Evolutionary conservation across 768 basidiomycete species (phyloP), one percentile per base, ranked within the genome.

Genomic region (Melanogaster broomeanus): DNA sequence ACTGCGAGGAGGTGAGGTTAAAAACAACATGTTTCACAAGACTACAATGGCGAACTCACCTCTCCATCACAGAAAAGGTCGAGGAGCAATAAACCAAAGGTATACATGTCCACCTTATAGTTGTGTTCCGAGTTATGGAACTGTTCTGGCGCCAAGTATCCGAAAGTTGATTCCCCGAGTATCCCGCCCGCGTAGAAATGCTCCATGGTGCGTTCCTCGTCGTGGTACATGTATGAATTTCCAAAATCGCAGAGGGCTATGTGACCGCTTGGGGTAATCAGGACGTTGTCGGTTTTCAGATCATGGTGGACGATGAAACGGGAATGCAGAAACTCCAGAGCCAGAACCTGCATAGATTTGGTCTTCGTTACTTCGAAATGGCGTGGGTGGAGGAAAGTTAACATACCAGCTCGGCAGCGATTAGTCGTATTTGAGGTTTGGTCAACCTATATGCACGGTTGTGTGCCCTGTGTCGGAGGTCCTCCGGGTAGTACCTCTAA

Each of bases 261-360:
- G 16, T 59, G 58, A 18, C 58, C 58, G 19, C 33, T 39, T 6
- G 56, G 48, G 45, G 73, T 72, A 30, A 76, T 64, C 25, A 82
- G 60, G 41, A 82, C 70, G 56, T 81, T 81, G 58, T 82, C 80
- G 30, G 77, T 63, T 65, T 82, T 82, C 56, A 82, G 54, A 58
- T 82, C 80, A 19, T 76, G 66, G 65, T 82, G 79, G 10, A 77
- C 67, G 41, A 81, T 61, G 10, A 68, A 63, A 21, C 49, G 18
- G 11, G 39, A 35, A 33, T 59, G 55, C 11, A 59, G 45, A 13
- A 52, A 54, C 46, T 61, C 39, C 4, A 58, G 24, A 10, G 39
- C 59, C 4, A 57, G 37, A 19, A 42, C 48, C 52, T 57, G 30
- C 15, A 49, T 39, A 4, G 16, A 40, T 13, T 13, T 18, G 8